A percentile compares a stretch with the other conserved stretches of the same genome.
Evolutionary conservation across 2,329 filamentous ascomycete genomes (phyloP).

Genomic region (Alternaria viburni): DNA sequence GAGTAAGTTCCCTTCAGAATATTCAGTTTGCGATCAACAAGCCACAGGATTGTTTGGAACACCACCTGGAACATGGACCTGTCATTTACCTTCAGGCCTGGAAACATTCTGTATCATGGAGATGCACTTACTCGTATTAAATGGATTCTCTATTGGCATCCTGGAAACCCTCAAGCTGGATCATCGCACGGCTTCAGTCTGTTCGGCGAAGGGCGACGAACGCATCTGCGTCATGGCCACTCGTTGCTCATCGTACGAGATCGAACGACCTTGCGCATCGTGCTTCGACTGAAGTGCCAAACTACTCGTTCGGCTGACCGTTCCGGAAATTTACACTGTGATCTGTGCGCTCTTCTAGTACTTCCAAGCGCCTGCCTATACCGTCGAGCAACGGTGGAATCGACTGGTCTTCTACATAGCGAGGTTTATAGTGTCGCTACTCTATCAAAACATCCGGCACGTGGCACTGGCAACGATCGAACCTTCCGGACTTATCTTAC

Average conservation of each 20-base stretch:
- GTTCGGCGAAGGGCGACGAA: neutral
- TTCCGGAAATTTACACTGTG: neutral
- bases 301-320: neutral
- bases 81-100: neutral
- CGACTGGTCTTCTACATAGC: neutral
- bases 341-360: neutral
- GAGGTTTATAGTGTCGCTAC: rapidly evolving
- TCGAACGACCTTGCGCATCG: neutral
- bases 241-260: neutral
- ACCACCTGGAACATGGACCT: neutral
- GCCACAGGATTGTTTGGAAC: neutral
- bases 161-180: neutral
- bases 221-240: neutral
- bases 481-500: neutral
- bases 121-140: no score
- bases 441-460: neutral
- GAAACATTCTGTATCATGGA: no score
- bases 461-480: neutral
- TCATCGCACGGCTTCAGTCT: neutral
- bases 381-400: neutral
- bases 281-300: rapidly evolving
- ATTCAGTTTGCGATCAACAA: conserved; percentile 1
- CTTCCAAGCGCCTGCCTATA: neutral
- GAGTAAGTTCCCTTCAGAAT: conserved; percentile 15
- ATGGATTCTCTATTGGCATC: neutral